Conservation (phyloP, 805 yeast genomes). For the Starmerella gropengiesseri region DNA sequence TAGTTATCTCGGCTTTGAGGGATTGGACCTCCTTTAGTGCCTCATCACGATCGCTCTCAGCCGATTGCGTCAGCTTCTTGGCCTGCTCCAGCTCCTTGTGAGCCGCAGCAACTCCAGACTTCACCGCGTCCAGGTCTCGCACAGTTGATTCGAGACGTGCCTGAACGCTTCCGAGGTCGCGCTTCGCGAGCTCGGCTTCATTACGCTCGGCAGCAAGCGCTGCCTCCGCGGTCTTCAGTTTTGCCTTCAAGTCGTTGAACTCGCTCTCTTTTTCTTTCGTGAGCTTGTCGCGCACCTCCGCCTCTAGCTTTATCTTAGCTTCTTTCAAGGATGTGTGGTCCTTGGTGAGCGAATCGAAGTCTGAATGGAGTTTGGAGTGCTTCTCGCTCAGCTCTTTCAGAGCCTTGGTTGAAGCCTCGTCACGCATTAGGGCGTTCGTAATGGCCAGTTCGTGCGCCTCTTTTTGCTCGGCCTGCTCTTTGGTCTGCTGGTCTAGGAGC, state of each 20-base stretch:
- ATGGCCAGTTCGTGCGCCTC: constrained; percentile 16
- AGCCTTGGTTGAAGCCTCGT: constrained; percentile 18
- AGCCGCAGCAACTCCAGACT: neutral
- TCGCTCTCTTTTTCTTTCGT: neutral
- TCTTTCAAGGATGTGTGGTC: neutral
- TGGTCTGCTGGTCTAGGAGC: constrained; percentile 24
- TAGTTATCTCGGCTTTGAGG: neutral
- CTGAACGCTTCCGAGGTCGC: neutral
- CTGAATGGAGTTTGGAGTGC: constrained; percentile 8
- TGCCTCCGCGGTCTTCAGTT: neutral
- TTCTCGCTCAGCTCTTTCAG: constrained; percentile 14
- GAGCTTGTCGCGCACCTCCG: constrained; percentile 1
- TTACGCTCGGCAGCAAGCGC: constrained; percentile 2
- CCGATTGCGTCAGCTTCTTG: neutral
- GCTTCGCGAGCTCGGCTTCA: neutral
- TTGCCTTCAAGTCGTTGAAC: neutral
- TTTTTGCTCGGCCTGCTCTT: constrained; percentile 8
- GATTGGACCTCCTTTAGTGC: neutral
- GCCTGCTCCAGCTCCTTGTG: constrained; percentile 4
- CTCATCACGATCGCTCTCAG: neutral
- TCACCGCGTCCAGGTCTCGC: neutral
- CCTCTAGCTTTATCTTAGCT: constrained; percentile 3
- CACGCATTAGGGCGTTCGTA: constrained; percentile 11
- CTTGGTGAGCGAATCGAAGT: constrained; percentile 3
- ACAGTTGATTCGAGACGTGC: neutral